Base-by-base conservation (phyloP, 2,329 filamentous ascomycete genomes). In the Aspergillus novofumigatus region DNA sequence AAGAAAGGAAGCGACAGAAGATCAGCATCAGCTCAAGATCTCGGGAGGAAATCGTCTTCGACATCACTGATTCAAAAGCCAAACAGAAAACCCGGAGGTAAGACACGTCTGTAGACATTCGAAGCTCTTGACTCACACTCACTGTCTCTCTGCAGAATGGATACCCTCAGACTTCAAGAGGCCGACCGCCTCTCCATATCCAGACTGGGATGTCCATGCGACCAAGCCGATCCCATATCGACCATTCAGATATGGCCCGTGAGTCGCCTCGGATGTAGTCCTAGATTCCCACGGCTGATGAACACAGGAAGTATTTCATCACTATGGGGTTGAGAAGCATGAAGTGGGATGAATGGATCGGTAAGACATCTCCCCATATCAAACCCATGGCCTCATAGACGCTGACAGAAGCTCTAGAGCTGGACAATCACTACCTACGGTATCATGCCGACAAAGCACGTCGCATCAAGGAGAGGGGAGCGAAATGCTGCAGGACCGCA, bases 181-280 rank as follows among this genome's bases (percentile, higher is more conserved):
- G 2, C 87, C 88, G 1, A 69, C 75, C 0, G 84, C 87, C 4
- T 53, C 74, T 0, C 84, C 89, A 0, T 91, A 89, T 65, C 83
- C 84, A 0, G 72, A 84, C 69, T 92, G 89, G 88, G 85, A 86
- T 47, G 70, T 92, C 38, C 78, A 82, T 25, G 75, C 77, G n/a
- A 90, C 87, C 1, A 87, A 88, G 58, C 89, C 90, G 0, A 81
- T 91, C 0, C 88, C 88, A 0, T 93, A 93, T 73, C 83, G 90
- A 5, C 88, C 90, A 0, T 93, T 93, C 72, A 84, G 87, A 64
- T 84, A 91, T 69, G 89, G 90, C 0, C 89, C 89, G 70, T 77
- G 69, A 70, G 72, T 74, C 52, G n/a, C 50, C 44, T 35, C 6
- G 51, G 59, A 53, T 1, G 4, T 28, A 3, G 21, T 7, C 25